Base-by-base conservation (phyloP, 257 asterid species). In the Solanum bulbocastanum region DNA sequence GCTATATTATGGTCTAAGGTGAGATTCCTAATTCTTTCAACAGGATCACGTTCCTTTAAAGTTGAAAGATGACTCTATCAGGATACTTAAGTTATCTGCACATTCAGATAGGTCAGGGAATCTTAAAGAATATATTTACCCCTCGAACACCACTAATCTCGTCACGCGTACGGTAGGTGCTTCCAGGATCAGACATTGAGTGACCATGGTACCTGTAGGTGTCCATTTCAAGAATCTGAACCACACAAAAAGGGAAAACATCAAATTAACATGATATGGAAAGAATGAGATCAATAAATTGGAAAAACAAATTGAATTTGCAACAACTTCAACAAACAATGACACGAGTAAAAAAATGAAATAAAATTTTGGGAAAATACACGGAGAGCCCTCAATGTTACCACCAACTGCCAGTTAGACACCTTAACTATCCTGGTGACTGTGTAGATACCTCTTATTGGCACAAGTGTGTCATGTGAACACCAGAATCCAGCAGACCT, bases 171-270 rank as follows among this genome's bases (percentile, higher is more conserved):
- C 99, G 98, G 69, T 97, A 97, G 79, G 99, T 95, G 95, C 98
- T 97, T 85, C 99, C 99, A 87, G 99, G 99, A 90, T 97, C 99
- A 78, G 99, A 97, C 99, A 96, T 95, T 87, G 99, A 97, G 93
- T 95, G 99, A 18, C 99, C 98, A 76, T 96, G 99, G 89, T 97
- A 95, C 89, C 99, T 94, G 86, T 97, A 97, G 68, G 99, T 97
- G 92, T 97, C 99, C 99, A 97, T 97, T 91, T 97, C 99, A 27
- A 97, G 99, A 90, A 97, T 97, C 99, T 96, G 95, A 79, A 90
- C 88, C 91, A 82, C 74, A 88, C 40, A 39, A 46, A 88, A 84
- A 39, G 32, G 58, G 79, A 16, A 86, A 37, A 37, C 74, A 87
- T 83, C 66, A 90, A 85, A 72, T 35, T 87, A 35, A 16, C 49